A percentile compares a stretch with the other conserved stretches of the same genome.
These are phyloP conservation scores for Debaryomycetaceae sp. DNA, from an alignment of 1,139 yeast species.

Conservation along the genomic window DNA sequence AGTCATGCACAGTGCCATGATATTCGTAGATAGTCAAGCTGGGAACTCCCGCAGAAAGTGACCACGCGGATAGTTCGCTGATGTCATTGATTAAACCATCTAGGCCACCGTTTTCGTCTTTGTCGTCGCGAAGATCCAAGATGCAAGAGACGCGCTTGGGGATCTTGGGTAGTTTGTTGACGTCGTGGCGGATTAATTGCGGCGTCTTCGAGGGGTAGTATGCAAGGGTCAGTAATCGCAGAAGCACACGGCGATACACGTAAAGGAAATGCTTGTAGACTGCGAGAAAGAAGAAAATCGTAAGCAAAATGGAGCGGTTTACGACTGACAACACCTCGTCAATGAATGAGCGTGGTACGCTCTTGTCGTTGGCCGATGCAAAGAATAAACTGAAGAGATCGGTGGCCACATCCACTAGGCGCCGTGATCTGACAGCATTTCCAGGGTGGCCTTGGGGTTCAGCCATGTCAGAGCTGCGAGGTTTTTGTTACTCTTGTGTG, in stretches of 20 bases:
- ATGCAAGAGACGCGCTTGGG: slow-evolving; percentile 77
- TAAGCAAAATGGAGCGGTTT: slow-evolving; percentile 35
- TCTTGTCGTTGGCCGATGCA: slow-evolving; percentile 1
- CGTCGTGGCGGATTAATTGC: slow-evolving; percentile 81
- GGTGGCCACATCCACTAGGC: slow-evolving; percentile 1
- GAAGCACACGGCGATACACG: slow-evolving; percentile 49
- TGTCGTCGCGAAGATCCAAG: slow-evolving; percentile 64
- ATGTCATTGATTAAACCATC: slow-evolving; percentile 76
- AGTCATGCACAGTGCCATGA: slow-evolving; percentile 60
- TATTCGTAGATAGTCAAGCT: slow-evolving; percentile 74
- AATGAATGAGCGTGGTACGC: slow-evolving; percentile 5
- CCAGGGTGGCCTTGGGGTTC: no score
- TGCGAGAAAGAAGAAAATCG: slow-evolving; percentile 53
- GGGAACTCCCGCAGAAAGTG: slow-evolving; percentile 77
- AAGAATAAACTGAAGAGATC: slow-evolving; percentile 2
- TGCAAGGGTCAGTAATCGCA: slow-evolving; percentile 58
- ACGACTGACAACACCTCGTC: slow-evolving; percentile 6
- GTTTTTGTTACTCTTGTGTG: no score
- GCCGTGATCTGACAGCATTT: slow-evolving; percentile 6
- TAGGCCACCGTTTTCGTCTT: slow-evolving; percentile 83
- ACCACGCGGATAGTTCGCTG: slow-evolving; percentile 82
- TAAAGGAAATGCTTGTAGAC: slow-evolving; percentile 50
- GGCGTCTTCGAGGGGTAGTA: slow-evolving; percentile 85
- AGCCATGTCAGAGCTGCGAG: no score
- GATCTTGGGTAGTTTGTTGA: slow-evolving; percentile 61